phyloP scores from a whole-genome alignment of 805 yeast species.

The Kuraishia hungarica region DNA sequence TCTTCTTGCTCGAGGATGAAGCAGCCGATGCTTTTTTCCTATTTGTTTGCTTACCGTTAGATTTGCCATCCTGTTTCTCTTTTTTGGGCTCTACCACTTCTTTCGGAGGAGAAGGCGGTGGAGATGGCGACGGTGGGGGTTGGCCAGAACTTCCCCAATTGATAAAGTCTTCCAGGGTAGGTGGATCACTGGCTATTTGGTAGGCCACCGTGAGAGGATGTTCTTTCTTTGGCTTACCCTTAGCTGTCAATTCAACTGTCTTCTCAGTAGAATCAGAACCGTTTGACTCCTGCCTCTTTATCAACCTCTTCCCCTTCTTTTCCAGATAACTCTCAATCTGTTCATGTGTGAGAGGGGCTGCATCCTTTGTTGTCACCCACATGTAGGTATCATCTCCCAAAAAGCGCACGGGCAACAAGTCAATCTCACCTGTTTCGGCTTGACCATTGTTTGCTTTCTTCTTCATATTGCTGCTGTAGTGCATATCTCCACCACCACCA shows the following conservation, averaged over 20 bases:
- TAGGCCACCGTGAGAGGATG: neutral
- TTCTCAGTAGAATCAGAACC: neutral
- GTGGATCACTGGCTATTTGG: neutral
- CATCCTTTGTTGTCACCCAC: constrained; percentile 35
- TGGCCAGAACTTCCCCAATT: neutral
- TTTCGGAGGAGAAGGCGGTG: neutral
- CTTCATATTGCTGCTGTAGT: neutral
- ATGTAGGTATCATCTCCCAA: constrained; percentile 6
- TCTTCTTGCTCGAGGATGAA: neutral
- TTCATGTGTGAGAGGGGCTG: constrained; percentile 31
- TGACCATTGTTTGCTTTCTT: constrained; percentile 1
- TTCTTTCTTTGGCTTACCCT: neutral
- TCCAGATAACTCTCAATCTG: constrained; percentile 10
- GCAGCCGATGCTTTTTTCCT: neutral
- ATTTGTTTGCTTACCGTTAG: neutral
- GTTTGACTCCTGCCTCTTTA: neutral
- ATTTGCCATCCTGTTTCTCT: neutral
- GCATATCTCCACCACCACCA: neutral
- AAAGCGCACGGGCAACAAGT: constrained; percentile 6
- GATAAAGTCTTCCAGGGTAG: neutral
- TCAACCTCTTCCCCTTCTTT: constrained; percentile 6
- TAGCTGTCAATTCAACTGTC: neutral
- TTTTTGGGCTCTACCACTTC: neutral
- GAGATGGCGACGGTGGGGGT: neutral
- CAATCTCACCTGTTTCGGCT: constrained; percentile 3